Percentiles rank a stretch among this genome's conserved stretches.
Evolutionary conservation across 257 asterid species (phyloP).

Genomic region (Primulina eburnea): DNA sequence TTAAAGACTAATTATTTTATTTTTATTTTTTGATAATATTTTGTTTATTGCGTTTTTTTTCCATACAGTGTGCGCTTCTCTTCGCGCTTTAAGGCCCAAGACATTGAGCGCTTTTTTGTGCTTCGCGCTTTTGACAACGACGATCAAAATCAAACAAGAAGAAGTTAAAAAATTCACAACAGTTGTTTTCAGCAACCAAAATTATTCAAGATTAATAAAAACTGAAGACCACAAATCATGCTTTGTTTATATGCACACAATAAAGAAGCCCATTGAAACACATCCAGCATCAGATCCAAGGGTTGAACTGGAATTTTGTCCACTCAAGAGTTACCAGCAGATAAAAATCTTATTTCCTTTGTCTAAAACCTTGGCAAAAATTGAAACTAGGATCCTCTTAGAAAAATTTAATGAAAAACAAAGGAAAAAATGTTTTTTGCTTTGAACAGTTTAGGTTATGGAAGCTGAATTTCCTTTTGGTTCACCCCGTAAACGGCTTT

Average conservation of each 20-base stretch:
- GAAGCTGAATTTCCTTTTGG: neutral
- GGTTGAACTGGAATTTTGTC: neutral
- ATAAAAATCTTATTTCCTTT: neutral
- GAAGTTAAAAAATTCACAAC: neutral
- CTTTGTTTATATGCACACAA: neutral
- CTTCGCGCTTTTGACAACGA: no score
- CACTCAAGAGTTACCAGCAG: neutral
- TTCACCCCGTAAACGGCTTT: neutral
- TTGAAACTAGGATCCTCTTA: neutral
- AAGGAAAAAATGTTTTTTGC: neutral
- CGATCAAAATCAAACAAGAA: neutral
- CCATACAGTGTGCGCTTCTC: no score
- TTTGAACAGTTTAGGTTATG: neutral
- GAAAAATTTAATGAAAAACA: neutral
- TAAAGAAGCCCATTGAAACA: neutral
- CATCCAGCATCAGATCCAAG: neutral
- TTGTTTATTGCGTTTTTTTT: no score
- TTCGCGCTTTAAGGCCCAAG: no score
- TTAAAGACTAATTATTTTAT: no score
- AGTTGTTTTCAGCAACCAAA: neutral
- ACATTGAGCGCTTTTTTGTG: no score
- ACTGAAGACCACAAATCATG: neutral
- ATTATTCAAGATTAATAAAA: neutral
- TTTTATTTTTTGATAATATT: no score
- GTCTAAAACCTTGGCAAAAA: neutral